Percentiles rank a stretch among this genome's conserved stretches.
phyloP scores from a whole-genome alignment of 2,329 filamentous ascomycete species.

The Ascochyta rabiei region DNA sequence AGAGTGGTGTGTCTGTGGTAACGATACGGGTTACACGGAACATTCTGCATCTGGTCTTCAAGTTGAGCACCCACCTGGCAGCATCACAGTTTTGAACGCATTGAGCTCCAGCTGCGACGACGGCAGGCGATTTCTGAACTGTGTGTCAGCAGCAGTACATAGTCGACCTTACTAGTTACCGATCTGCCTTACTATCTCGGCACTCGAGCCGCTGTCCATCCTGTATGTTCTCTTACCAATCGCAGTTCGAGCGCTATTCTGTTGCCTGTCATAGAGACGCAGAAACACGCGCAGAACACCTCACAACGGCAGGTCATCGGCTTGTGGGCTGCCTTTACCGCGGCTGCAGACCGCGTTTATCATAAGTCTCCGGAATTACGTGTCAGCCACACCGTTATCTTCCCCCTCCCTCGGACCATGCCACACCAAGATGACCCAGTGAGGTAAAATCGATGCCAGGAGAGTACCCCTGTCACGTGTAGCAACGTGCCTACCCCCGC shows the following conservation, averaged over 20 bases:
- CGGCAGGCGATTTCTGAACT: not conserved
- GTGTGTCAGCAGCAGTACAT: not conserved
- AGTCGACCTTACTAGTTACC: not conserved
- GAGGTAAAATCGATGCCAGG: constrained; percentile 6
- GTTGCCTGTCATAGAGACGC: not conserved
- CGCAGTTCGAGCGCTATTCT: not conserved
- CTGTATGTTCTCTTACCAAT: not conserved
- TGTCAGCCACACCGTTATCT: constrained; percentile 28
- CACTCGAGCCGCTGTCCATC: not conserved
- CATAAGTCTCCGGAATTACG: constrained; percentile 21
- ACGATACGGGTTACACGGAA: not conserved
- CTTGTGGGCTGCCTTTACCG: not conserved
- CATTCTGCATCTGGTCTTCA: not conserved
- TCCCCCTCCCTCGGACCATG: constrained; percentile 9
- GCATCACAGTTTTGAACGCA: not conserved
- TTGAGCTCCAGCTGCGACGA: not conserved
- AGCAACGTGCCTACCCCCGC: constrained; percentile 6
- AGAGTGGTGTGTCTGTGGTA: not conserved
- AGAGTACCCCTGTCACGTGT: constrained; percentile 5
- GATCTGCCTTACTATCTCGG: not conserved
- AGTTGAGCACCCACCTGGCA: not conserved
- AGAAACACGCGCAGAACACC: not conserved
- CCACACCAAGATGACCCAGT: constrained; percentile 7
- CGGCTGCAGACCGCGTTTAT: constrained; percentile 4
- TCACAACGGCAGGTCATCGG: constrained; percentile 4